Base-by-base conservation (phyloP, 2,329 filamentous ascomycete genomes). In the Phyllosticta ampelicida region DNA sequence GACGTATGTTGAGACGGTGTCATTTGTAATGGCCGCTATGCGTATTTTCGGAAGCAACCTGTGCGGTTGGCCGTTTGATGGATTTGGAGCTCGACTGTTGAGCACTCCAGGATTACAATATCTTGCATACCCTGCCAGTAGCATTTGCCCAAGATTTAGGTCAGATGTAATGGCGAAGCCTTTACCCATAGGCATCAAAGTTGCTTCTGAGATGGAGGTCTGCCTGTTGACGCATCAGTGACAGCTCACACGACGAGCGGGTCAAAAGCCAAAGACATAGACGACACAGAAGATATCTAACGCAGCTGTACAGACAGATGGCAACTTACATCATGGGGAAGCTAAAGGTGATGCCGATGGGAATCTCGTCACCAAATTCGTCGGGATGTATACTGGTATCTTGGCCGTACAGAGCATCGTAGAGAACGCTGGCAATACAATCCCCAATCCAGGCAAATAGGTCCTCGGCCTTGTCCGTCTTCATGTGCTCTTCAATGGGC, bases 401-500 rank as follows among this genome's bases (percentile, higher is more conserved):
- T 60, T 78, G 73, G 13, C 67, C 65, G 4, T 74, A 65, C 61
- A 78, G 76, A 8, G 80, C 83, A 61, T 84, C 79, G 29, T 74
- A 75, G 16, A 92, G 84, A 3, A 91, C 86, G 61, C 86, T 78
- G 13, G 86, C 86, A 64, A 94, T 89, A 65, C 86, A 87, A 64
- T 81, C 77, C 23, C 88, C 89, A 63, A 94, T 89, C 88, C 88
- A 94, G n/a, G 79, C 73, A 69, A 94, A 94, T 1, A 92, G 75
- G 59, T 85, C 83, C 59, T 89, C 84, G 1, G 86, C 83, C 62
- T 90, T 85, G 63, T 90, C 83, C 69, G 81, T 82, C 67, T 90
- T 90, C 62, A 90, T 72, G 57, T 86, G 81, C 49, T 90, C 83
- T 53, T 80, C 80, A 64, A 91, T 91, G 8, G 86, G 82, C 86